phyloP scores from a whole-genome alignment of 1,284 basidiomycete species.

The Moniliella sp. region DNA sequence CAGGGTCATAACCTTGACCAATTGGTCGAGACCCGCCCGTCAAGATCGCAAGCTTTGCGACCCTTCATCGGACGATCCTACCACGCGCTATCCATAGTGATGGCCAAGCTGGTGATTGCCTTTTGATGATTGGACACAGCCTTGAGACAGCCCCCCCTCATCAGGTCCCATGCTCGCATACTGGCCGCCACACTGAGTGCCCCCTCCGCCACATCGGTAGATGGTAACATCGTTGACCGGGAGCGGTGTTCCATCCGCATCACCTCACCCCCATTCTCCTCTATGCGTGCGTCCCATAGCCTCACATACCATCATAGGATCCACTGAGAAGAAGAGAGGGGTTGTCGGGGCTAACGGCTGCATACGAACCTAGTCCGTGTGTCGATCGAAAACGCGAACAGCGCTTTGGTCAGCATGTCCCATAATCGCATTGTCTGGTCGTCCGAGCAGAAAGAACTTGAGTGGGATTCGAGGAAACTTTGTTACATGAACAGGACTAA shows the following conservation, averaged over 20 bases:
- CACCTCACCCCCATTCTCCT: constrained; percentile 16
- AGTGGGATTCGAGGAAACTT: constrained; percentile 66
- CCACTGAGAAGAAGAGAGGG: constrained; percentile 71
- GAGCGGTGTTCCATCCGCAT: constrained; percentile 33
- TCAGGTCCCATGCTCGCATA: constrained; percentile 79
- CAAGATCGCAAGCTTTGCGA: constrained; percentile 54
- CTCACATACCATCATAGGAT: constrained; percentile 82
- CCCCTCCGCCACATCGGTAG: constrained; percentile 58
- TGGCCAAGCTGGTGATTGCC: constrained; percentile 59
- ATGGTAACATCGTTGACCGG: constrained; percentile 87
- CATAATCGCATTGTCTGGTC: constrained; percentile 81
- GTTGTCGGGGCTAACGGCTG: constrained; percentile 59
- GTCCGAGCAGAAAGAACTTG: constrained; percentile 85
- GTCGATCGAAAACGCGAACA: constrained; percentile 55
- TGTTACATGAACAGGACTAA: constrained; percentile 72
- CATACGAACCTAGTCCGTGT: constrained; percentile 91
- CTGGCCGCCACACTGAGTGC: constrained; percentile 74
- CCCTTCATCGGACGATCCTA: constrained; percentile 2
- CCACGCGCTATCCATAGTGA: constrained; percentile 14
- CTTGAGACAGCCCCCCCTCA: constrained; percentile 48
- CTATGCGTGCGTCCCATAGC: constrained; percentile 57
- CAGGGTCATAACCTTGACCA: constrained; percentile 90
- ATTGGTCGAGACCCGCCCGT: constrained; percentile 75
- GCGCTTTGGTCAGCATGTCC: constrained; percentile 78
- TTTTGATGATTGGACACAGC: constrained; percentile 66